phyloP scores from a whole-genome alignment of 345 rosid species.

The Moringa oleifera region DNA sequence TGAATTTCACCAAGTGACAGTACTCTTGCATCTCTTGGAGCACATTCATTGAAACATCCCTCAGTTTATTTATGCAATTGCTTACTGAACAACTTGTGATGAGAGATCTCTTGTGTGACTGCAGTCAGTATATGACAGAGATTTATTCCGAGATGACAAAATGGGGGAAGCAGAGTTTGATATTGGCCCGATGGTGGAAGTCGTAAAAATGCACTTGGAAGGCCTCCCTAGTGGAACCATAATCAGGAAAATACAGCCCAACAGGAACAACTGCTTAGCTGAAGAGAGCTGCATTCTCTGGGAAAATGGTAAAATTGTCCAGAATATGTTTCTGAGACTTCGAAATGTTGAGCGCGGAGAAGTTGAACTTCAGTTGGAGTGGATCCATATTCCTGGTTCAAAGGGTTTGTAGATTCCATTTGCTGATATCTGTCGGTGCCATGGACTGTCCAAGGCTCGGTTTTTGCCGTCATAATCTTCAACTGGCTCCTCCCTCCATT shows the following conservation, averaged over 20 bases:
- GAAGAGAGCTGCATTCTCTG: slow-evolving; percentile 52
- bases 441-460: slow-evolving; percentile 15
- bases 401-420: slow-evolving; percentile 30
- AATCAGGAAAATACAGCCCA: slow-evolving; percentile 40
- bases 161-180: slow-evolving; percentile 86
- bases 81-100: not conserved
- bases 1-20: not conserved
- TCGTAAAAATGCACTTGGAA: slow-evolving; percentile 34
- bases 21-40: not conserved
- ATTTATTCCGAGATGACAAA: slow-evolving; percentile 65
- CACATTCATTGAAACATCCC: not conserved
- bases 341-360: slow-evolving; percentile 60
- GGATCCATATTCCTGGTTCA: slow-evolving; percentile 54
- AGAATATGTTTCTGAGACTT: slow-evolving; percentile 53
- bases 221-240: slow-evolving; percentile 51
- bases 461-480: no score
- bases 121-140: slow-evolving; percentile 70
- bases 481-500: no score
- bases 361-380: slow-evolving; percentile 49
- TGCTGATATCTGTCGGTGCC: not conserved
- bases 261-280: slow-evolving; percentile 47
- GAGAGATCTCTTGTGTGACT: not conserved
- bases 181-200: slow-evolving; percentile 40
- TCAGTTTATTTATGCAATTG: no score
- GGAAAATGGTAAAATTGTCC: slow-evolving; percentile 49